phyloP scores from a whole-genome alignment of 2,329 filamentous ascomycete genomes.

The Colletotrichum lentis region DNA sequence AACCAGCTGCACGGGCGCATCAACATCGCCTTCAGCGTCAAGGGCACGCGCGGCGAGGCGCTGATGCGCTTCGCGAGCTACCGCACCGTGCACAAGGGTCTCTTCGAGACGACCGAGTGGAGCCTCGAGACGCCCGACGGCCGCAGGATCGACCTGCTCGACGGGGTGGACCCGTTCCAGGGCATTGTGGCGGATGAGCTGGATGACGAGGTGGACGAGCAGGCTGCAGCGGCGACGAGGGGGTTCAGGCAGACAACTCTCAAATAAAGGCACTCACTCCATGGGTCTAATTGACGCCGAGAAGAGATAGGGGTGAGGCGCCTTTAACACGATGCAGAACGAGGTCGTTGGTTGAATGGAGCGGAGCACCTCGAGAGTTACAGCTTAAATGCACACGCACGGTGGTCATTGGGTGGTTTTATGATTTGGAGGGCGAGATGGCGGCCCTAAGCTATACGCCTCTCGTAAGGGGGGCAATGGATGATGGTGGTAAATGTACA shows the following conservation, averaged over 20 bases:
- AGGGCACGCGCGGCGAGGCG: slow-evolving; percentile 75
- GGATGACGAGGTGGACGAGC: slow-evolving; percentile 44
- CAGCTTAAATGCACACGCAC: neutral
- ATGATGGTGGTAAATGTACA: slow-evolving; percentile 41
- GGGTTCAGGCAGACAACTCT: slow-evolving; percentile 61
- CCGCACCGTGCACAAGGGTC: slow-evolving; percentile 65
- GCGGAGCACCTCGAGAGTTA: neutral
- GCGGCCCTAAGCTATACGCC: slow-evolving; percentile 30
- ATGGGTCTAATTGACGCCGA: neutral
- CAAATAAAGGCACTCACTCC: slow-evolving; percentile 40
- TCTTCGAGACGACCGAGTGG: slow-evolving; percentile 92
- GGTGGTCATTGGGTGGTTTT: slow-evolving; percentile 21
- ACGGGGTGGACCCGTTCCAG: slow-evolving; percentile 74
- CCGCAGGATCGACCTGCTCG: slow-evolving; percentile 74
- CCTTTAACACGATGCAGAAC: neutral
- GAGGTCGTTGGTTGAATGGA: neutral
- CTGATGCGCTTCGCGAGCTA: slow-evolving; percentile 83
- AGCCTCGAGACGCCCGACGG: slow-evolving; percentile 75
- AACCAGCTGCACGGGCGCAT: slow-evolving; percentile 94
- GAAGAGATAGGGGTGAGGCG: neutral
- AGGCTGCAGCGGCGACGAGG: slow-evolving; percentile 49
- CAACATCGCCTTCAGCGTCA: slow-evolving; percentile 85
- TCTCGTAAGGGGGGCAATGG: neutral
- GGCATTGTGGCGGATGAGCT: slow-evolving; percentile 55
- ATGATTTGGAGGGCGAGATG: slow-evolving; percentile 22